Conservation (phyloP, 306 rosid genomes). For the Acacia crassicarpa region DNA sequence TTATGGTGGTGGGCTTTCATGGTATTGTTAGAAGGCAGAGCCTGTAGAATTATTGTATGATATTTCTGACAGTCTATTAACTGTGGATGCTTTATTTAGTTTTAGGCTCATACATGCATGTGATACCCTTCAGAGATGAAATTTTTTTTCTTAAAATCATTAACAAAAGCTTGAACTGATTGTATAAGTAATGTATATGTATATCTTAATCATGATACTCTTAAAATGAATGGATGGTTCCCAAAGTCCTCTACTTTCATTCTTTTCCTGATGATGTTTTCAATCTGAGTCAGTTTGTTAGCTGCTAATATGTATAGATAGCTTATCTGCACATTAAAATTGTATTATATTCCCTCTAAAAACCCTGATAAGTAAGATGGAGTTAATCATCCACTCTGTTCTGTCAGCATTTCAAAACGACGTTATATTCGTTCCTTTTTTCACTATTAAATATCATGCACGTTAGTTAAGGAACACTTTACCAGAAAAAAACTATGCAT, state of each 20-base stretch:
- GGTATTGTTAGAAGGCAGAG: conserved; percentile 2
- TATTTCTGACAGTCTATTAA: background rate
- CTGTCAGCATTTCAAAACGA: background rate
- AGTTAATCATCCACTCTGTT: background rate
- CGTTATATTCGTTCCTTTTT: background rate
- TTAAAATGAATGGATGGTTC: background rate
- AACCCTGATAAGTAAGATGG: background rate
- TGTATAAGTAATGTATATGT: background rate
- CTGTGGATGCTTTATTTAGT: no score
- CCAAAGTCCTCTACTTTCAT: background rate
- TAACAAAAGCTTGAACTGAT: background rate
- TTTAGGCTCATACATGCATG: no score
- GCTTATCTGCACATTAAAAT: background rate
- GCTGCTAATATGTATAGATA: background rate
- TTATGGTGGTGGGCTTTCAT: background rate
- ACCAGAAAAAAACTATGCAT: background rate
- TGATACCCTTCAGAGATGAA: background rate
- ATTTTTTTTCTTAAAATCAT: background rate
- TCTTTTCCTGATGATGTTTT: background rate
- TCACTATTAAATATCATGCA: background rate
- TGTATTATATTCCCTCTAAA: background rate
- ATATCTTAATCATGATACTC: background rate
- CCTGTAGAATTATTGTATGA: background rate
- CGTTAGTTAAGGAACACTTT: background rate
- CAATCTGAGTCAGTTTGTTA: background rate